phyloP scores from a whole-genome alignment of 2,329 filamentous ascomycete genomes.

The Cladosporium sp. region DNA sequence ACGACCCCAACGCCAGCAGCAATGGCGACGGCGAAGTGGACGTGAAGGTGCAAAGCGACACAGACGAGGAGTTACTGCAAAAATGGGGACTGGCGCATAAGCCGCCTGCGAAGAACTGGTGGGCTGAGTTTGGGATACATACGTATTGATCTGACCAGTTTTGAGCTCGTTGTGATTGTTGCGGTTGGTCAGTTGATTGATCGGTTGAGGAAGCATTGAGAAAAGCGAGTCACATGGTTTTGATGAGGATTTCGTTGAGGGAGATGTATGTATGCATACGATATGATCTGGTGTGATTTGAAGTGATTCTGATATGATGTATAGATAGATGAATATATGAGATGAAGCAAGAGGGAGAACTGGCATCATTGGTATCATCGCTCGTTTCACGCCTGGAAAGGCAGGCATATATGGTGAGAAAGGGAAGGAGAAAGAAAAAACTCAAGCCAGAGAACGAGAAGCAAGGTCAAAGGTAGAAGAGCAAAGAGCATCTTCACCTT shows the following conservation, averaged over 20 bases:
- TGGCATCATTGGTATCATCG: constrained; percentile 21
- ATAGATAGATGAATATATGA: not conserved
- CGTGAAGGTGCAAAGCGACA: not conserved
- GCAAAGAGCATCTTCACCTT: too few relatives aligned
- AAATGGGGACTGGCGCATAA: constrained; percentile 27
- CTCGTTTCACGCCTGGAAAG: not conserved
- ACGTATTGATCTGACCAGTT: constrained; percentile 5
- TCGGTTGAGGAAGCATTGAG: too few relatives aligned
- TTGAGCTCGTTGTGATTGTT: too few relatives aligned
- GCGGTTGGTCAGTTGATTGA: not conserved
- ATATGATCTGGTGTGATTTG: too few relatives aligned
- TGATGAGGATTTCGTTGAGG: not conserved
- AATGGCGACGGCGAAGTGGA: constrained; percentile 24
- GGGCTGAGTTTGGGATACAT: constrained; percentile 17
- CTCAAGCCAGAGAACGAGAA: too few relatives aligned
- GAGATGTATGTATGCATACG: not conserved
- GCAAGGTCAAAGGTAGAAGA: too few relatives aligned
- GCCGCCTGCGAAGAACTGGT: constrained; percentile 22
- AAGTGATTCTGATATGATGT: not conserved
- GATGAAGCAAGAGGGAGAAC: too few relatives aligned
- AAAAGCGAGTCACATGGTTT: not conserved
- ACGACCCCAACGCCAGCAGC: constrained; percentile 7
- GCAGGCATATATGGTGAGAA: not conserved
- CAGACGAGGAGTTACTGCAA: constrained; percentile 17
- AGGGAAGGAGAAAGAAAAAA: not conserved